Evolutionary conservation across 441 rosid species (phyloP), one percentile per base, ranked within the genome.

Genomic region (Adansonia gregorii): DNA sequence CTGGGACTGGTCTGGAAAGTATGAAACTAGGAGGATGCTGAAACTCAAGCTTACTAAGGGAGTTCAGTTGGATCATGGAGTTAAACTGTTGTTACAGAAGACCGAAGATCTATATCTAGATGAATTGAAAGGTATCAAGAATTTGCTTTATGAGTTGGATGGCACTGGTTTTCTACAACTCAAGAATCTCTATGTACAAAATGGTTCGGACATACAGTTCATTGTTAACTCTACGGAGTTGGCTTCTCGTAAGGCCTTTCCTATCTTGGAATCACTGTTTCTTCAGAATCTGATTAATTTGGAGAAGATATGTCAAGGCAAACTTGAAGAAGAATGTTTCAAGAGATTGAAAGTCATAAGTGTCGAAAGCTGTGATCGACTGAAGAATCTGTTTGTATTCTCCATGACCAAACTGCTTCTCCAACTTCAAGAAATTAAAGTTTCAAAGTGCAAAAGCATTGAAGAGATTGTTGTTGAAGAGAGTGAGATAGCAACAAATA

Each of bases 191-290:
- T 3, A 58, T 0, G 0, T 83, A 22, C 43, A 52, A 68, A 49
- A 76, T n/a, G 74, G 55, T 73, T 6, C 15, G 0, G 73, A 72
- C 8, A 0, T 78, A 8, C 61, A 59, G 0, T 51, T 73, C 8
- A 24, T 85, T 1, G 4, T 81, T 0, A 6, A 19, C 14, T 46
- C 81, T 2, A 14, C 0, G 3, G 35, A 79, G 4, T 8, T 15
- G 6, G 56, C 41, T 1, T 74, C 80, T 2, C 0, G 8, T 10
- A 70, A 27, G 31, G 46, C 61, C 61, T 70, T 51, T 27, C 74
- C 74, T n/a, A 15, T 70, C 8, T 39, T 84, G 78, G 82, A 84
- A 81, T 79, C 83, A 3, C 45, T 84, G 20, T 54, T 17, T 74
- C 77, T 74, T 74, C 59, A 12, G 43, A 61, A 63, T 60, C 56